A percentile compares a stretch with the other conserved stretches of the same genome.
Conservation (phyloP, 768 basidiomycete species). For the Rhodotorula diobovata region DNA sequence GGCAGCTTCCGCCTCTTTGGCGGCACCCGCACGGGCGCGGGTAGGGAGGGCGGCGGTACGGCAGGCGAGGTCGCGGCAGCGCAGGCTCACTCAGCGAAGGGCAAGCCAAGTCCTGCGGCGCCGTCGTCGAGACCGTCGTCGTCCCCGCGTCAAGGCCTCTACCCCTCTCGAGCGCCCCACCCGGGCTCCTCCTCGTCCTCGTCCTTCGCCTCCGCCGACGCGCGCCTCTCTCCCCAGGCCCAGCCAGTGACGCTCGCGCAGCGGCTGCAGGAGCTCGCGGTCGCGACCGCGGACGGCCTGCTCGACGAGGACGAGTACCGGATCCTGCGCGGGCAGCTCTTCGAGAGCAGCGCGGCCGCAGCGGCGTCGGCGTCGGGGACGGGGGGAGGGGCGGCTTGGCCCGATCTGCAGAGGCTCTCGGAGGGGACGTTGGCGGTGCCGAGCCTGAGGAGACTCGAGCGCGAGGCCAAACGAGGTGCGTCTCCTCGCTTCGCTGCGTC, state of each 20-base stretch:
- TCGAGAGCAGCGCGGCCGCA: conserved; percentile 6
- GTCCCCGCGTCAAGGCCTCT: no score
- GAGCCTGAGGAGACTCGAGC: background rate
- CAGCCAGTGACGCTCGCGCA: conserved; percentile 12
- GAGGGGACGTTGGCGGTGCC: conserved; percentile 5
- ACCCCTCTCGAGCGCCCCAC: background rate
- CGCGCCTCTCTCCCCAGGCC: background rate
- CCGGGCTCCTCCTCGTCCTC: background rate
- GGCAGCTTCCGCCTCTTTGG: background rate
- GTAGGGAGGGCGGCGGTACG: no score
- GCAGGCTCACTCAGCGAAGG: no score
- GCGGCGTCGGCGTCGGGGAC: no score
- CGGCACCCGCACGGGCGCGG: background rate
- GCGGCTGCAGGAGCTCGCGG: conserved; percentile 38
- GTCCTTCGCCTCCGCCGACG: background rate
- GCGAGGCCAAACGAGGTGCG: background rate
- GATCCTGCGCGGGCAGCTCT: conserved; percentile 30
- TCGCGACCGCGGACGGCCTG: conserved; percentile 37
- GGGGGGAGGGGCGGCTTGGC: background rate
- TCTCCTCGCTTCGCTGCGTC: background rate
- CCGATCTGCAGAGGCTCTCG: background rate
- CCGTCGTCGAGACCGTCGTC: no score
- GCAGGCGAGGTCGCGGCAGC: no score
- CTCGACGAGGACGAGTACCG: conserved; percentile 43
- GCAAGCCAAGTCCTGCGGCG: no score